Evolutionary conservation across 2,329 filamentous ascomycete genomes (phyloP).

Genomic region (Pseudogymnoascus sp.): DNA sequence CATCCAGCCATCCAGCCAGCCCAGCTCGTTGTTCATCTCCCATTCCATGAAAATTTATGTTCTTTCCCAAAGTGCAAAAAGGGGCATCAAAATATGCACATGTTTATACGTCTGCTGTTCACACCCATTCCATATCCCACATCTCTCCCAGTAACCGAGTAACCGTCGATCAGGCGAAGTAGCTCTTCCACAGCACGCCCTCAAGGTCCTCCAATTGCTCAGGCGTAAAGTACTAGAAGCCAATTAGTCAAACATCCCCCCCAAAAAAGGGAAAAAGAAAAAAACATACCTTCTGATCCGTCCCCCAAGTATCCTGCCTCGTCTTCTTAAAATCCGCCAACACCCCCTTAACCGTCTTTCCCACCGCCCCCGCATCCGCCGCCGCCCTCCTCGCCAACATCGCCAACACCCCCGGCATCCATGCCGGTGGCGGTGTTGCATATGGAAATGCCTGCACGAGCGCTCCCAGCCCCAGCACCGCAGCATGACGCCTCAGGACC

Average conservation of each 20-base stretch:
- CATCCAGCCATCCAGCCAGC: background rate
- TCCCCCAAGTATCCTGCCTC: constrained; percentile 94
- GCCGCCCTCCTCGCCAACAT: constrained; percentile 77
- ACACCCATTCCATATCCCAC: background rate
- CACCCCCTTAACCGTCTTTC: constrained; percentile 89
- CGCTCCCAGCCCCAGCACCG: constrained; percentile 82
- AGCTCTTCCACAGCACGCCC: constrained; percentile 98
- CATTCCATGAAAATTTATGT: background rate
- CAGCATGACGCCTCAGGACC: constrained; percentile 76
- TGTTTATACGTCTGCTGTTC: background rate
- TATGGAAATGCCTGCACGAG: constrained; percentile 96
- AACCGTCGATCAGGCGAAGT: constrained; percentile 54
- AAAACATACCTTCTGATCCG: constrained; percentile 82
- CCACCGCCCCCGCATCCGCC: constrained; percentile 82
- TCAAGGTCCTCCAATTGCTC: constrained; percentile 94
- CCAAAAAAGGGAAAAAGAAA: too few relatives aligned
- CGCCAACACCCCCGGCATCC: constrained; percentile 90
- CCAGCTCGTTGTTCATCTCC: background rate
- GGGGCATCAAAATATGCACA: constrained; percentile 7
- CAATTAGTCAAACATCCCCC: constrained; percentile 11
- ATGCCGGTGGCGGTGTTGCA: constrained; percentile 78
- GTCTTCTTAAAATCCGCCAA: constrained; percentile 99
- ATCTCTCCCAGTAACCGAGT: background rate
- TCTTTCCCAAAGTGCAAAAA: background rate
- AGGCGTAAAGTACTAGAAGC: constrained; percentile 64